Evolutionary conservation across 2,329 filamentous ascomycete genomes (phyloP).

Genomic region (Cryphonectria naterciae): DNA sequence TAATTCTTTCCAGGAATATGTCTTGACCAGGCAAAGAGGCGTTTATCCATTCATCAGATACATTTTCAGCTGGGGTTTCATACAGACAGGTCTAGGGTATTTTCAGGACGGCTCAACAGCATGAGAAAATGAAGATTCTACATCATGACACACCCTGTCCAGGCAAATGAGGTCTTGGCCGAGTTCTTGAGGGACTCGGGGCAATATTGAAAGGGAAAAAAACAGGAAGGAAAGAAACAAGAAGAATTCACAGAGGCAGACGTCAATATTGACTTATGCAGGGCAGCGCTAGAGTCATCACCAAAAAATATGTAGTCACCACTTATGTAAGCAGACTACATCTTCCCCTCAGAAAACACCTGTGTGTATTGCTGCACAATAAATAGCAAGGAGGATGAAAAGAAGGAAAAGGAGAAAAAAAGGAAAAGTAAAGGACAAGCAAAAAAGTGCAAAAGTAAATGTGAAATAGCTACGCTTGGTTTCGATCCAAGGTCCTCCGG

Average conservation of each 20-base stretch:
- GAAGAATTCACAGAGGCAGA: neutral
- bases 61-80: neutral
- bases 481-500: conserved; percentile 31
- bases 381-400: neutral
- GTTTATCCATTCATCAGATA: neutral
- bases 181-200: neutral
- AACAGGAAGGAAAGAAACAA: too few species aligned
- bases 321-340: neutral
- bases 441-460: conserved; percentile 2
- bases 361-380: too few species aligned
- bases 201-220: neutral
- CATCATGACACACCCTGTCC: neutral
- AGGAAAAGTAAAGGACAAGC: neutral
- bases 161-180: neutral
- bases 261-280: neutral
- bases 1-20: neutral
- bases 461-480: conserved; percentile 27
- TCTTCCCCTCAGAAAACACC: neutral
- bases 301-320: neutral
- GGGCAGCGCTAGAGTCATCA: neutral
- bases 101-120: neutral
- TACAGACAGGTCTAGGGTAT: neutral
- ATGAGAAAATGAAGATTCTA: neutral
- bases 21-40: neutral
- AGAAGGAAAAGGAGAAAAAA: neutral